These are phyloP conservation scores for Silene noctiflora DNA, from an alignment of 179 eudicot genomes.

Conservation along the genomic window DNA sequence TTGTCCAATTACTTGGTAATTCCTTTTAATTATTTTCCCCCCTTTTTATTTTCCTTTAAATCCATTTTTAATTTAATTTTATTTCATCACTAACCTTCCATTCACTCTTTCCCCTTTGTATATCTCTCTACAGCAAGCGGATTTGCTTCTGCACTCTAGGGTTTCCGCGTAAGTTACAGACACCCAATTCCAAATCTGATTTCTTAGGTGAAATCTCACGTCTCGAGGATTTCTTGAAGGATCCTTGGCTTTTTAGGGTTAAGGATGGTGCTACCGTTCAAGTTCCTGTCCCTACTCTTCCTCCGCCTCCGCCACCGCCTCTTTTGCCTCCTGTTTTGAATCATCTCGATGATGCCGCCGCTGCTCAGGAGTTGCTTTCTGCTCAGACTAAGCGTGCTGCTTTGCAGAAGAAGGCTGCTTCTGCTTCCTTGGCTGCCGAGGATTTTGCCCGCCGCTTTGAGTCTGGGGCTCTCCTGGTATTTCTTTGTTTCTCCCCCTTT, in stretches of 20 bases:
- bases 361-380: constrained; percentile 49
- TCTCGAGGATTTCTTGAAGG: constrained; percentile 46
- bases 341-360: constrained; percentile 13
- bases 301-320: constrained; percentile 42
- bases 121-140: constrained; percentile 44
- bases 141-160: constrained; percentile 78
- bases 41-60: not conserved
- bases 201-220: constrained; percentile 38
- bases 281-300: constrained; percentile 67
- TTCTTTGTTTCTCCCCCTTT: no score
- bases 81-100: not conserved
- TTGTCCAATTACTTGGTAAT: constrained; percentile 93
- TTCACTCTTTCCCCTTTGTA: constrained; percentile 12
- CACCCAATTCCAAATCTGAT: constrained; percentile 22
- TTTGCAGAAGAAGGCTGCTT: constrained; percentile 76
- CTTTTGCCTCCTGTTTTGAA: constrained; percentile 31
- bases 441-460: constrained; percentile 72
- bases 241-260: constrained; percentile 63
- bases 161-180: constrained; percentile 44
- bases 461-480: constrained; percentile 22
- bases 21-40: not conserved
- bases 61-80: not conserved
- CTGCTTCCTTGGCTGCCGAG: constrained; percentile 69
- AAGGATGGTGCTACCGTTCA: constrained; percentile 49
- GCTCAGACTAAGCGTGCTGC: constrained; percentile 79